Evolutionary conservation across 257 asterid species (phyloP), one percentile per base, ranked within the genome.

Genomic region (Scutellaria barbata): DNA sequence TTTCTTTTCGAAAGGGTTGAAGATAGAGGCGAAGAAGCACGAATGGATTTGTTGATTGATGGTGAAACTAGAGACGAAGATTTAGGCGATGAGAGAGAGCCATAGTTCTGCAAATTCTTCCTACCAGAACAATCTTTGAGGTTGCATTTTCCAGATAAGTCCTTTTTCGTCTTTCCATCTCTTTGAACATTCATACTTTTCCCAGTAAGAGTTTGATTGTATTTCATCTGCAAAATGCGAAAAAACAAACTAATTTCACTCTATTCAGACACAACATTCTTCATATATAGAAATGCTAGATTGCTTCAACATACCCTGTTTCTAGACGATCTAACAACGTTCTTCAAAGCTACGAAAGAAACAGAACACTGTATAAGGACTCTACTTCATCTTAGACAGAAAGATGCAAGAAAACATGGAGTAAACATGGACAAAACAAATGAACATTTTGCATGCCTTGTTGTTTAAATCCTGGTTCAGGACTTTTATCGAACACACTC

Each of bases 271-370:
- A 17, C 39, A 2, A 14, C 8, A 51, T 6, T 17, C 5, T 22
- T 10, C 40, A 0, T 0, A 30, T 30, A 5, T 30, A 3, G 11
- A 45, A 43, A 69, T 52, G 35, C 66, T 30, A n/a, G 18, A 50
- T 16, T 39, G 57, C 17, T 63, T 17, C 7, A 10, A n/a, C 71
- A 8, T 41, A 81, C 92, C 86, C 76, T 74, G 46, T 73, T 75
- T 73, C 18, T 74, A 14, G 20, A 18, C 25, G 80, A 47, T n/a
- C 5, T 45, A 9, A 47, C 76, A 1, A 20, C 66, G 53, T 74
- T 80, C 77, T 43, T 80, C 13, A 57, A 66, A 17, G 67, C 88
- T 85, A 83, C 77, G 68, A 30, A 55, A 64, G 63, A 63, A 80
- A 55, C 7, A 39, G 8, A 57, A 75, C 9, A 39, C 17, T 7